Evolutionary conservation across 805 yeast species (phyloP).

Genomic region (Myxozyma monticola): DNA sequence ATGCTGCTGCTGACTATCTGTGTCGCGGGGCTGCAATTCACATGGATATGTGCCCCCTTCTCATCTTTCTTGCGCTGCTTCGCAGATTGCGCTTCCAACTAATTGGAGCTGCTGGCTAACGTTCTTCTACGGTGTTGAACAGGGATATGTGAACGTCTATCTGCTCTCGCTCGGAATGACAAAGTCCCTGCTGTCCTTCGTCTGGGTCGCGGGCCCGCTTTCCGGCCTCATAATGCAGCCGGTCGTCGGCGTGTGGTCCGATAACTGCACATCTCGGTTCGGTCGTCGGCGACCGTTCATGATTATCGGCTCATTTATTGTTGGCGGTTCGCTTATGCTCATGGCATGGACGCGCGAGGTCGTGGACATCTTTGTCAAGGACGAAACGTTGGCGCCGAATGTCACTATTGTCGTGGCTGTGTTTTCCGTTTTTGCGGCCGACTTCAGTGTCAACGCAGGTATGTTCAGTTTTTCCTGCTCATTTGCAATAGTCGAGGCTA

Average conservation of each 20-base stretch:
- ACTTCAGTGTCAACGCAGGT: conserved; percentile 50
- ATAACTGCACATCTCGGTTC: conserved; percentile 46
- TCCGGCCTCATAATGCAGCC: conserved; percentile 70
- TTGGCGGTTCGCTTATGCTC: conserved; percentile 47
- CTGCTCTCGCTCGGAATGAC: conserved; percentile 59
- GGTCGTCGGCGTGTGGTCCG: conserved; percentile 59
- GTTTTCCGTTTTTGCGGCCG: conserved; percentile 52
- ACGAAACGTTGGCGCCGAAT: conserved; percentile 10
- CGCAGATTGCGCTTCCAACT: not conserved
- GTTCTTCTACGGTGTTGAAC: conserved; percentile 28
- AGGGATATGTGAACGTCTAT: conserved; percentile 41
- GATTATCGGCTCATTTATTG: conserved; percentile 54
- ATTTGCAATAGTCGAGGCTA: not conserved
- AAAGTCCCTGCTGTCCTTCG: conserved; percentile 54
- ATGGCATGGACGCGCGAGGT: conserved; percentile 51
- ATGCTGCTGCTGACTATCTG: conserved; percentile 50
- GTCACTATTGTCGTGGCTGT: conserved; percentile 51
- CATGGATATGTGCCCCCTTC: conserved; percentile 52
- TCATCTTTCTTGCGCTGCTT: not conserved
- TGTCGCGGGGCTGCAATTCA: conserved; percentile 61
- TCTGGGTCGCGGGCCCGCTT: conserved; percentile 69
- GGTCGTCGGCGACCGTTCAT: conserved; percentile 64
- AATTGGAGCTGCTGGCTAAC: conserved; percentile 1
- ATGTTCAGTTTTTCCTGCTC: not conserved
- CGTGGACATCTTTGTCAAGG: conserved; percentile 44